These are phyloP conservation scores for Heterobasidion irregulare DNA, from an alignment of 1,284 basidiomycete genomes.

Conservation along the genomic window DNA sequence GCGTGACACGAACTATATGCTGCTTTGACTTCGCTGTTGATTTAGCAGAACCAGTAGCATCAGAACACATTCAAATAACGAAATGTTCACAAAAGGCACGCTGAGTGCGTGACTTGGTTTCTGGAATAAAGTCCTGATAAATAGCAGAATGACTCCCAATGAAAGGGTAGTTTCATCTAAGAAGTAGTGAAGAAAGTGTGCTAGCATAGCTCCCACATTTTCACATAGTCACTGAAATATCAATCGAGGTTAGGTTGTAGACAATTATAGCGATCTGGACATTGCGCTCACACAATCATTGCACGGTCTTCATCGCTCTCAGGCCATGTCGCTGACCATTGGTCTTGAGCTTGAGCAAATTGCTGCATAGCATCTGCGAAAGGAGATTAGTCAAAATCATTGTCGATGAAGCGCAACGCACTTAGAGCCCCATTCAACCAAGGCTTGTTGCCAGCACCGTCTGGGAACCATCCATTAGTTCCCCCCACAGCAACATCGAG, in stretches of 20 bases:
- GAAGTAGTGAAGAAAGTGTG: too few species aligned
- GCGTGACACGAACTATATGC: too few species aligned
- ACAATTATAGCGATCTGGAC: neutral
- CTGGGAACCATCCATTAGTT: slow-evolving; percentile 84
- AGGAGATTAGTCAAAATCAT: too few species aligned
- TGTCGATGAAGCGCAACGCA: slow-evolving; percentile 19
- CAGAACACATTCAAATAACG: too few species aligned
- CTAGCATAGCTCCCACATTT: slow-evolving; percentile 22
- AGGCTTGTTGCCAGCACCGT: slow-evolving; percentile 63
- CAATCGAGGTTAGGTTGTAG: neutral
- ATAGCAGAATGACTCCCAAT: too few species aligned
- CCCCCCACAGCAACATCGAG: slow-evolving; percentile 74
- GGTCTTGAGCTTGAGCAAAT: slow-evolving; percentile 52
- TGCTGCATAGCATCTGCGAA: slow-evolving; percentile 56
- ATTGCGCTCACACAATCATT: slow-evolving; percentile 54
- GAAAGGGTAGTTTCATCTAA: too few species aligned
- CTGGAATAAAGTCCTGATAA: too few species aligned
- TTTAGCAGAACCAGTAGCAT: too few species aligned
- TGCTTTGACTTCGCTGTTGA: too few species aligned
- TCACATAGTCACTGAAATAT: neutral
- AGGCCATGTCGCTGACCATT: slow-evolving; percentile 72
- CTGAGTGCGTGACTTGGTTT: too few species aligned
- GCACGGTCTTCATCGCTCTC: slow-evolving; percentile 50
- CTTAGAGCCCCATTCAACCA: slow-evolving; percentile 61
- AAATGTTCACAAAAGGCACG: too few species aligned